Percentiles rank a stretch among this genome's conserved stretches.
These are phyloP conservation scores for Paramecium primaurelia DNA, from an alignment of 73 alveolate genomes.

Conservation along the genomic window DNA sequence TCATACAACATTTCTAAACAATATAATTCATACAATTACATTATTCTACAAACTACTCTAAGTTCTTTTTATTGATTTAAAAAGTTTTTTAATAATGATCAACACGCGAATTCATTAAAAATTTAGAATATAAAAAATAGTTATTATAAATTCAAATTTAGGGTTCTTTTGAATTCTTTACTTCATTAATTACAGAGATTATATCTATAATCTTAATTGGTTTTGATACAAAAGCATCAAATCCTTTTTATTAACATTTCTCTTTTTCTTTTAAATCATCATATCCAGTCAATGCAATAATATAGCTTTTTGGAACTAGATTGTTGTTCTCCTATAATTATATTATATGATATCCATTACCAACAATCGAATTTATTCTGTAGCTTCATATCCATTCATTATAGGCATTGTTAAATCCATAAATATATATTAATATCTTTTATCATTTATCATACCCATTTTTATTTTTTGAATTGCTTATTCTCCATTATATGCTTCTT, in stretches of 20 bases:
- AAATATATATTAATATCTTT: background rate
- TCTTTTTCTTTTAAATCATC: constrained; percentile 38
- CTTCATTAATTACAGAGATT: background rate
- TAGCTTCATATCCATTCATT: background rate
- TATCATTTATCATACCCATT: background rate
- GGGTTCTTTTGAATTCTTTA: background rate
- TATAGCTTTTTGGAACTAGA: background rate
- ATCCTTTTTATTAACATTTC: background rate
- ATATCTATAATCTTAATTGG: constrained; percentile 2
- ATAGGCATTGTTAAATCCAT: constrained; percentile 36
- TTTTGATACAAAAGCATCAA: constrained; percentile 19
- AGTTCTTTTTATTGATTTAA: background rate
- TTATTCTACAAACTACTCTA: background rate
- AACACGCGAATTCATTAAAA: background rate
- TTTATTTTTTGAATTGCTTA: constrained; percentile 12
- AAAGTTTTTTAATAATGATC: background rate
- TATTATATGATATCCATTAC: background rate
- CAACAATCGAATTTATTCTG: background rate
- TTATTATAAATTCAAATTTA: background rate
- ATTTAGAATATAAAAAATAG: background rate
- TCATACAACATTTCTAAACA: background rate
- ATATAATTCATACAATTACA: background rate
- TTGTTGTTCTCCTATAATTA: background rate
- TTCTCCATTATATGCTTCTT: constrained; percentile 40
- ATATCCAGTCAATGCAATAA: constrained; percentile 4